Base-by-base conservation (phyloP, 2,329 filamentous ascomycete species). In the Epichloe gansuensis region DNA sequence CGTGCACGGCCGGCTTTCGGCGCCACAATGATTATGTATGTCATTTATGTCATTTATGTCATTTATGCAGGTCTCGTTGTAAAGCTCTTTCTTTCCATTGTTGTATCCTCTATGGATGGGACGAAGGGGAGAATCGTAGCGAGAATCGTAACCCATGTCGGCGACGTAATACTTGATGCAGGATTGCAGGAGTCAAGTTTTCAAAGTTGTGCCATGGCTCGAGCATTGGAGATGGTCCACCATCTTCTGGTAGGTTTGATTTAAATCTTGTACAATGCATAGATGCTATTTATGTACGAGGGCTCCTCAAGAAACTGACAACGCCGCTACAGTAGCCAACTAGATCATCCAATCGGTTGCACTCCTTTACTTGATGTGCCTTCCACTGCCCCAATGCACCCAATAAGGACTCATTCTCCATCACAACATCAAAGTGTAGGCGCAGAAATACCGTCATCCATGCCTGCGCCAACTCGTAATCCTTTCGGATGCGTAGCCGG, bases 401-500 rank as follows among this genome's bases (percentile, higher is more conserved):
- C 46, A 82, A 73, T 13, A 91, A 67, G 34, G 67, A 61, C 57
- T 72, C 69, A 66, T 62, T 78, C 63, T 70, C 75, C 70, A 72
- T 72, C 43, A 79, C 68, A 39, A 75, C 57, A 58, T 81, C 78
- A 57, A 78, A 79, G 67, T 97, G 91, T 42, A 95, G 72, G 47
- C 84, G 80, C 54, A 98, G 66, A 63, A 97, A 95, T 1, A 97
- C 91, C 2, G 86, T 84, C 90, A 98, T 97, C 91, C 93, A 98
- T 0, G 90, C 89, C 68, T 97, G 91, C 15, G 89, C 86, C 41
- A 98, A 76, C 69, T 98, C 93, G 67, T 95, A 98, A 67, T 97
- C 93, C 47, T 80, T 80, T 57, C 84, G 82, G 49, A 80, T 74
- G 44, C 73, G 70, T 50, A 97, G 72, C 12, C 86, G 77, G 51